These are phyloP conservation scores for Tetracladium setigerum DNA, from an alignment of 495 filamentous ascomycete species.

Conservation along the genomic window DNA sequence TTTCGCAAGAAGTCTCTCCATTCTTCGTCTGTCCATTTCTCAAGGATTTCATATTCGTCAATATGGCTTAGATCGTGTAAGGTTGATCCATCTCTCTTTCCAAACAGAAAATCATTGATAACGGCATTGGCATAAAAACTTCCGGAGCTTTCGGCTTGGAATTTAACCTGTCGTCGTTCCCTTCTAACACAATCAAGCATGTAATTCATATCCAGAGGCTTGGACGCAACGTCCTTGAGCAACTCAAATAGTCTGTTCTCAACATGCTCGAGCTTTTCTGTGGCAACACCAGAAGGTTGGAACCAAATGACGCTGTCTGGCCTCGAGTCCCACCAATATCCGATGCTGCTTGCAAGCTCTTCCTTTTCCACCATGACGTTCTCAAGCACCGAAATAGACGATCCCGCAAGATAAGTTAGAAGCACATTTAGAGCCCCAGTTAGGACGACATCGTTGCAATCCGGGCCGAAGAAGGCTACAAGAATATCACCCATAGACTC, in stretches of 20 bases:
- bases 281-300: conserved; percentile 75
- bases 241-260: conserved; percentile 81
- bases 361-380: conserved; percentile 91
- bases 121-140: conserved; percentile 71
- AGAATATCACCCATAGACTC: conserved; percentile 83
- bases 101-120: conserved; percentile 88
- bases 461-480: conserved; percentile 78
- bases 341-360: conserved; percentile 77
- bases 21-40: conserved; percentile 70
- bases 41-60: conserved; percentile 66
- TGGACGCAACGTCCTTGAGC: conserved; percentile 67
- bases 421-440: conserved; percentile 67
- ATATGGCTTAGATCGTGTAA: conserved; percentile 61
- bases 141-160: conserved; percentile 66
- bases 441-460: conserved; percentile 54
- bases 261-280: conserved; percentile 73
- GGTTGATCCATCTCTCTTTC: conserved; percentile 74
- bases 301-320: conserved; percentile 81
- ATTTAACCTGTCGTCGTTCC: conserved; percentile 70
- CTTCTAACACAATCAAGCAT: conserved; percentile 77
- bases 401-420: conserved; percentile 80
- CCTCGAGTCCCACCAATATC: conserved; percentile 64
- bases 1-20: conserved; percentile 77
- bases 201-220: conserved; percentile 81
- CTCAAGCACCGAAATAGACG: conserved; percentile 84